Evolutionary conservation across 805 yeast genomes (phyloP), one percentile per base, ranked within the genome.

Genomic region (Pichia exigua): DNA sequence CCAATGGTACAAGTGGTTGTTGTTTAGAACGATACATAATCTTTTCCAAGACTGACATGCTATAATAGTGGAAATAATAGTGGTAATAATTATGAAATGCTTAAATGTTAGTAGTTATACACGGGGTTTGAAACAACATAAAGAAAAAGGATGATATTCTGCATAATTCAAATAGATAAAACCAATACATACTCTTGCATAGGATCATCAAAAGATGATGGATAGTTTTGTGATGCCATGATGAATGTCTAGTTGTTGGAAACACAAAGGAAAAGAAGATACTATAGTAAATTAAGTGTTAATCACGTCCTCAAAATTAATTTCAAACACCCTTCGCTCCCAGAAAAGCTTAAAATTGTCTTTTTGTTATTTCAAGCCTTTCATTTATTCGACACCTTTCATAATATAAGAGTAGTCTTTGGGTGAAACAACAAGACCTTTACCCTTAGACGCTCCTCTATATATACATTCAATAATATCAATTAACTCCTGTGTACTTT

Each of bases 401-500:
- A 42, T 48, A n/a, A 35, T 24, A 38, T 35, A 47, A 12, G 55
- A 55, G 67, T 82, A 83, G 62, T 83, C 87, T 58, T 78, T 78
- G 0, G 97, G 98, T 55, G 94, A 83, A 5, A 82, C 78, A 20
- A 90, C 98, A 58, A 94, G 70, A 55, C 98, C 97, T 65, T 88
- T 85, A 30, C 97, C 97, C 70, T 90, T 90, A 28, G 80, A 72
- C 1, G 98, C 98, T 0, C 97, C 97, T 56, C 97, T 69, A 66
- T 85, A 94, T 0, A 92, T 81, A 0, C 91, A 84, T 62, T 94
- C 99, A 12, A 94, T 70, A 30, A 94, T 85, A 66, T 92, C 98
- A 21, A 94, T 86, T 74, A 94, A 68, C 59, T 90, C 97, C 65
- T 92, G 97, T 54, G 85, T 83, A 64, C 87, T 87, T 42, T 79